Evolutionary conservation across 208 protist species (phyloP).

Genomic region (Naegleria lovaniensis): DNA sequence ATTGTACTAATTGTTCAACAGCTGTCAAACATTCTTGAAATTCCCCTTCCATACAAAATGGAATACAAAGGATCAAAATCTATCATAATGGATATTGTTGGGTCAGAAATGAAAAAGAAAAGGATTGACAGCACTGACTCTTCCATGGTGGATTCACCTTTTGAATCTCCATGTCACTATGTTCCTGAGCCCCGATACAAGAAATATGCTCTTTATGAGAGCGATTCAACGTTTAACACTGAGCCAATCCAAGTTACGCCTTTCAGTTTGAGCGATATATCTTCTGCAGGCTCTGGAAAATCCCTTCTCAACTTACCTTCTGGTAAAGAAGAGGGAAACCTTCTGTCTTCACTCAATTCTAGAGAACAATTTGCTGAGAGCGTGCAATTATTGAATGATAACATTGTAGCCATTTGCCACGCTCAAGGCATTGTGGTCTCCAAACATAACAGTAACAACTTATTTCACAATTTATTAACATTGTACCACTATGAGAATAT

Average conservation of each 20-base stretch:
- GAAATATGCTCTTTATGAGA: background rate
- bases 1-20: background rate
- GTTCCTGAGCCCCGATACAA: background rate
- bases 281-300: background rate
- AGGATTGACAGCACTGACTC: background rate
- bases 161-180: background rate
- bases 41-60: background rate
- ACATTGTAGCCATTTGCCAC: background rate
- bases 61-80: background rate
- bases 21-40: background rate
- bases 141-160: background rate
- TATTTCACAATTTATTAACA: background rate
- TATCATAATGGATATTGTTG: background rate
- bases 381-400: background rate
- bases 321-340: background rate
- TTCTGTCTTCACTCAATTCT: background rate
- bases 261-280: background rate
- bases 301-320: background rate
- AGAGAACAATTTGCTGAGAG: background rate
- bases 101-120: background rate
- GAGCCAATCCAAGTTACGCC: background rate
- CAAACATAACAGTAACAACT: background rate
- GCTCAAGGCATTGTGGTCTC: background rate
- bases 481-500: constrained; percentile 12
- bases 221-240: background rate